phyloP scores from a whole-genome alignment of 495 filamentous ascomycete species.

The Penicillium argentinense region DNA sequence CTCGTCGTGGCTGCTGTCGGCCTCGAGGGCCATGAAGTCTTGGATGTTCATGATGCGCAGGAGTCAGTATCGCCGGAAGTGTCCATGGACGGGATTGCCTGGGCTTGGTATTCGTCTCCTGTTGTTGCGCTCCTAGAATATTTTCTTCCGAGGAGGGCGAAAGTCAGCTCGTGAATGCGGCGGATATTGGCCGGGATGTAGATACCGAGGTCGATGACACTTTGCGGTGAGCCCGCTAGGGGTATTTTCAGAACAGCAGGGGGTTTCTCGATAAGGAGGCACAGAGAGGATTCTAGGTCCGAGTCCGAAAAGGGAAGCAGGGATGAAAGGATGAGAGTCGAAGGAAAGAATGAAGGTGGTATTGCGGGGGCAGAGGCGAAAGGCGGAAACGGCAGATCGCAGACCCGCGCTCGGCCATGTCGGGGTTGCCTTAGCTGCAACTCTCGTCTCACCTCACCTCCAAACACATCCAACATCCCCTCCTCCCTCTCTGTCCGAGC shows the following conservation, averaged over 20 bases:
- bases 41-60: constrained; percentile 31
- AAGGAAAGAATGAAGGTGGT: constrained; percentile 5
- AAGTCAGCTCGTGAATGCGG: constrained; percentile 19
- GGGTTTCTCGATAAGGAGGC: neutral
- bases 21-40: constrained; percentile 37
- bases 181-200: constrained; percentile 9
- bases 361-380: constrained; percentile 19
- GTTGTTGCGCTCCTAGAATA: no score
- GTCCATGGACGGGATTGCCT: no score
- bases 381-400: constrained; percentile 29
- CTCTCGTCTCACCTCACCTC: constrained; percentile 9
- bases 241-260: constrained; percentile 11
- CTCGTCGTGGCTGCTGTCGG: constrained; percentile 26
- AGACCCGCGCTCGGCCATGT: constrained; percentile 15
- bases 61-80: no score
- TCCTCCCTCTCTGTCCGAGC: neutral
- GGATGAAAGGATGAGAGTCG: constrained; percentile 1
- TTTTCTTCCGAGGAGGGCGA: no score
- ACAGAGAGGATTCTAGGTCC: neutral
- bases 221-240: constrained; percentile 19
- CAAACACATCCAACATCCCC: constrained; percentile 6
- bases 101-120: no score
- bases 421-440: constrained; percentile 13
- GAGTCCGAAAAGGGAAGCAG: neutral
- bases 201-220: constrained; percentile 24